Conservation (phyloP, 1,284 basidiomycete species). For the Apiotrichum siamense region DNA sequence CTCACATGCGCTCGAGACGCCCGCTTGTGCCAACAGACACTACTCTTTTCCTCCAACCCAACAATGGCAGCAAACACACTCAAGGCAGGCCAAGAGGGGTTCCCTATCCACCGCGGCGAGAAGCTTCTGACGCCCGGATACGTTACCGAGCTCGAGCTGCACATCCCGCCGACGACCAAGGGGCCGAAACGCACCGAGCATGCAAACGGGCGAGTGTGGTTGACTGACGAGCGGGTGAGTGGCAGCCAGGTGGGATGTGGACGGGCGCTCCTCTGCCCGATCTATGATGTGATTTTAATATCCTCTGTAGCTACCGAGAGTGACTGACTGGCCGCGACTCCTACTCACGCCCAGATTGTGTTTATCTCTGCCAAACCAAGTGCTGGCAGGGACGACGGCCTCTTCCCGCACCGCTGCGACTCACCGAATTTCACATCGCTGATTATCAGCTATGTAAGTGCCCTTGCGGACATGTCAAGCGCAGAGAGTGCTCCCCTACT, state of each 20-base stretch:
- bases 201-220: conserved; percentile 32
- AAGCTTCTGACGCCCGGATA: conserved; percentile 26
- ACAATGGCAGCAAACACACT: conserved; percentile 17
- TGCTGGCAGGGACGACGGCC: conserved; percentile 2
- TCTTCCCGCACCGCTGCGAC: conserved; percentile 9
- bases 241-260: background rate
- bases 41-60: background rate
- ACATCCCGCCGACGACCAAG: conserved; percentile 35
- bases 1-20: background rate
- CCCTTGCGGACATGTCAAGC: background rate
- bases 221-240: conserved; percentile 40
- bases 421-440: conserved; percentile 25
- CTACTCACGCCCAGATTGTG: conserved; percentile 17
- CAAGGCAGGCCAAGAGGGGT: conserved; percentile 4
- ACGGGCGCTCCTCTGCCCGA: background rate
- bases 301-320: background rate
- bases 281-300: background rate
- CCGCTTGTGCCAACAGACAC: background rate
- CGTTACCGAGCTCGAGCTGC: conserved; percentile 31
- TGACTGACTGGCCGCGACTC: background rate
- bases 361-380: conserved; percentile 15
- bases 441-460: conserved; percentile 36
- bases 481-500: background rate
- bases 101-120: conserved; percentile 24
- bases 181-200: conserved; percentile 38